Evolutionary conservation across 164 flowering plant genomes (phyloP).

Genomic region (Euptelea pleiosperma): DNA sequence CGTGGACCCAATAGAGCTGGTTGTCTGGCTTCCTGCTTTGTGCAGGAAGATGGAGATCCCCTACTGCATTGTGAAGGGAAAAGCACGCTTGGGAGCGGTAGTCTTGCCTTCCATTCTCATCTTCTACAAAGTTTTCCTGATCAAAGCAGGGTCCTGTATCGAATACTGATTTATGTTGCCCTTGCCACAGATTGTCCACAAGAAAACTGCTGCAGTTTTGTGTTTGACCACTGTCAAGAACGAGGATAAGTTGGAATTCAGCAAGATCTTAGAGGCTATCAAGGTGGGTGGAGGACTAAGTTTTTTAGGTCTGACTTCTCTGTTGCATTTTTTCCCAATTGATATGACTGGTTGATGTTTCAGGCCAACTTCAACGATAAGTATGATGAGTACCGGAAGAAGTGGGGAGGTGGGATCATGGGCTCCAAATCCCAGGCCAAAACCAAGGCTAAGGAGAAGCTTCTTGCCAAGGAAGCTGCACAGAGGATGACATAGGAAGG

Average conservation of each 20-base stretch:
- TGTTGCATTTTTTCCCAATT: background rate
- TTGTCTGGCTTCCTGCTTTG: constrained; percentile 58
- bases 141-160: background rate
- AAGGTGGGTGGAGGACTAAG: constrained; percentile 40
- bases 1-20: constrained; percentile 57
- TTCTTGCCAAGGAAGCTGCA: constrained; percentile 73
- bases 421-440: constrained; percentile 82
- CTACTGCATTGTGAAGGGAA: constrained; percentile 78
- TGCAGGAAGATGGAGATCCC: constrained; percentile 85
- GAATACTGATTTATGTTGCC: background rate
- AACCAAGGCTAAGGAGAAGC: constrained; percentile 70
- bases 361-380: constrained; percentile 29
- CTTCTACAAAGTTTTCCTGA: background rate
- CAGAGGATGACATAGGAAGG: constrained; percentile 54
- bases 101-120: too few species aligned
- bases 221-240: constrained; percentile 82
- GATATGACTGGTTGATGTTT: background rate
- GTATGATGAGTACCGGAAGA: constrained; percentile 70
- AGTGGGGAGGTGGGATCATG: constrained; percentile 91
- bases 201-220: constrained; percentile 53
- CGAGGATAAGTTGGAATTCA: constrained; percentile 84
- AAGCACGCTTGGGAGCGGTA: constrained; percentile 59
- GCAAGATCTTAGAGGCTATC: constrained; percentile 72
- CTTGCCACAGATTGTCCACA: constrained; percentile 20
- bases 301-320: background rate